Base-by-base conservation (phyloP, 148 eudicot genomes). In the Diospyros kaki region DNA sequence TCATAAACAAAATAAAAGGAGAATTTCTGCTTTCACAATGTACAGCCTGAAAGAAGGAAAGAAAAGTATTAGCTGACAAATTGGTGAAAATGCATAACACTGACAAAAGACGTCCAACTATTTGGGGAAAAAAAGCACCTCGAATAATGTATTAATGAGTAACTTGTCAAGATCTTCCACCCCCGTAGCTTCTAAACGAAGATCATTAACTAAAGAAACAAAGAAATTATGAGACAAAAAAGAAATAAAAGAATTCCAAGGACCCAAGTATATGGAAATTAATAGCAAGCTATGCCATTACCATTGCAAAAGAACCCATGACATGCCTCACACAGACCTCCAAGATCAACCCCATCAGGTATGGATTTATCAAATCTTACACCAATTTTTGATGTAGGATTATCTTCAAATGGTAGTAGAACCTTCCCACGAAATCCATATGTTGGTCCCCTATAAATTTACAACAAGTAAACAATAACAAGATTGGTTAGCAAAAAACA, bases 301-400 rank as follows among this genome's bases (percentile, higher is more conserved):
- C 98, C 97, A 65, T 83, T 87, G 83, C 98, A 94, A 78, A 94
- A 94, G 87, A 89, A 94, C 40, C 98, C 98, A 85, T 89, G 91
- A 72, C 84, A 91, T 40, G 51, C 64, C 75, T 86, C 98, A 78
- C 97, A 94, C 17, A 86, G 76, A 68, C 88, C 88, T 8, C 95
- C 98, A 45, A 94, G 88, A 80, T 94, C 93, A 81, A 90, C 92
- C 53, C 98, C 98, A 55, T 89, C 91, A 41, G 87, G 82, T 69
- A 94, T 71, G 55, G 88, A 75, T 75, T 86, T 89, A 84, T 94
- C 98, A 86, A 92, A 94, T 80, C 88, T 87, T 13, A 94, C 96
- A 75, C 98, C 98, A 86, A 94, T 87, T 77, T 94, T 94, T 56
- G 98, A 87, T 15, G 78, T 79, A 48, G 92, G 88, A 76, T 94